phyloP scores from a whole-genome alignment of 2,329 filamentous ascomycete species.

The Pseudogymnoascus sp. region DNA sequence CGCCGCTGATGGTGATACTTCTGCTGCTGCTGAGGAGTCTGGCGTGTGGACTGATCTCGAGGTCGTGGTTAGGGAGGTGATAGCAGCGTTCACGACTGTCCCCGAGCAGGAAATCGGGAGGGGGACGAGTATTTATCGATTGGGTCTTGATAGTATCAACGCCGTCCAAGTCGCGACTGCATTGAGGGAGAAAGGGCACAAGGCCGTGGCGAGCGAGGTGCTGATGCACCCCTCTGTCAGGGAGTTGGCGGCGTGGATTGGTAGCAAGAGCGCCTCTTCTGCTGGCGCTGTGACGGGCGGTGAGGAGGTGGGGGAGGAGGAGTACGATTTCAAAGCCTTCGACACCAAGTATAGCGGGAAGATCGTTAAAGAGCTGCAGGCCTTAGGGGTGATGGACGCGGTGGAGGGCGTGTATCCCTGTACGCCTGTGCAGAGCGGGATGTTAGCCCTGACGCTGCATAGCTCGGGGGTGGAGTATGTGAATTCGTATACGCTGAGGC shows the following conservation, averaged over 20 bases:
- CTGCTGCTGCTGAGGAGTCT: background rate
- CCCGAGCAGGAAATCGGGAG: constrained; percentile 42
- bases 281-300: no score
- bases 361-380: background rate
- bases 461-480: constrained; percentile 64
- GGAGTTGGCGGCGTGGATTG: constrained; percentile 24
- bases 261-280: background rate
- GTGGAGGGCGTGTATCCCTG: constrained; percentile 63
- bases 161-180: constrained; percentile 66
- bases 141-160: constrained; percentile 89
- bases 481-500: constrained; percentile 55
- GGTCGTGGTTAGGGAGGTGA: constrained; percentile 33
- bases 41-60: constrained; percentile 26
- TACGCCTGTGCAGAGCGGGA: constrained; percentile 69
- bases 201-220: constrained; percentile 61
- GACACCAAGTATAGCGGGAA: constrained; percentile 33
- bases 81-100: constrained; percentile 46
- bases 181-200: constrained; percentile 50
- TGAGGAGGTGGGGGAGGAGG: constrained; percentile 10
- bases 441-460: constrained; percentile 65
- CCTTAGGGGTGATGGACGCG: constrained; percentile 12
- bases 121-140: constrained; percentile 67
- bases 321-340: constrained; percentile 42
- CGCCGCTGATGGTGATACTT: background rate
- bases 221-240: constrained; percentile 49